Evolutionary conservation across 2,329 filamentous ascomycete species (phyloP), one percentile per base, ranked within the genome.

Genomic region (Epichloe sibirici): DNA sequence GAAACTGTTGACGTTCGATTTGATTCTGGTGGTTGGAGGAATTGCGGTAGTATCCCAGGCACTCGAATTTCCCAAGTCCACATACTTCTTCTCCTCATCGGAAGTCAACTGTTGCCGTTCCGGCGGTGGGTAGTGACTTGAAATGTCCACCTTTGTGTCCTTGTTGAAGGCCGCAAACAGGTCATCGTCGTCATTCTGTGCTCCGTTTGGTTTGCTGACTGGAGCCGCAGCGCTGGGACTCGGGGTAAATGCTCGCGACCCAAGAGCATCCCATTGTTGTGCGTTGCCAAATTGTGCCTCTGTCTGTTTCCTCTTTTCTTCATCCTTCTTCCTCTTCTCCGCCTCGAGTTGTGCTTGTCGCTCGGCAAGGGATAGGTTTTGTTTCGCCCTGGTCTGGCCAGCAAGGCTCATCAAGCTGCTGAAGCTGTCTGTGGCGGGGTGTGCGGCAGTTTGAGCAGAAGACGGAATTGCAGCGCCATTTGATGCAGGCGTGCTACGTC

Each of bases 221-320:
- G 57, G 57, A 35, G 60, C 60, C 7, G 58, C 60, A 5, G 59
- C 45, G 15, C 59, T 61, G 46, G 66, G 64, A 51, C 66, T 68
- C 3, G 61, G 44, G n/a, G 74, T 74, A 46, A 71, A 68, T 52
- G 71, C 68, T 44, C 76, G 70, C 37, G 76, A 75, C 47, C 81
- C 88, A 47, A 93, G 71, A 12, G 71, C 79, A 63, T 93, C 86
- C 82, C 86, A 90, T 64, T 89, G 88, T 56, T 82, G 81, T 11
- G 79, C 77, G 61, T 83, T 81, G 2, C 88, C 89, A 67, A 89
- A 96, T 55, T 91, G 83, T 34, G 80, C 77, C 58, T 93, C 88
- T 61, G 83, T 79, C 64, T 83, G 80, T 61, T 77, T 84, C 61
- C 77, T 79, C 63, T 81, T 79, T 64, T 90, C 85, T 54, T 84